Conservation (phyloP, 371 early-diverging fungal genomes). For the Catenaria anguillulae region DNA sequence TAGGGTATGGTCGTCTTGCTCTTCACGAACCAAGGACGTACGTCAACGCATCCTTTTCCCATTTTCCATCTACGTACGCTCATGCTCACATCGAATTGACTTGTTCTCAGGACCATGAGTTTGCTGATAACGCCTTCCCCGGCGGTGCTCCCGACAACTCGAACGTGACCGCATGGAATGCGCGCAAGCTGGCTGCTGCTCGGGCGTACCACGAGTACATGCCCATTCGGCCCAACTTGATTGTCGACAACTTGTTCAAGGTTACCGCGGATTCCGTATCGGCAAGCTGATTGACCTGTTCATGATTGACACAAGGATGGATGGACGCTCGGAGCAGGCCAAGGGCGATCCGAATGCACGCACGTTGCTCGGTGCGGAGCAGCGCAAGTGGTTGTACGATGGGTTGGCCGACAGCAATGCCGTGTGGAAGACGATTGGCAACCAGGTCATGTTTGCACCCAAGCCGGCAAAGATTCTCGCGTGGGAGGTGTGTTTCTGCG, state of each 20-base stretch:
- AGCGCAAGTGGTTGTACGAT: constrained; percentile 19
- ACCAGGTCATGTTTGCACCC: constrained; percentile 21
- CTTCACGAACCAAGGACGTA: too few relatives aligned
- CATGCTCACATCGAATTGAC: too few relatives aligned
- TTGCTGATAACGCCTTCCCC: constrained; percentile 2
- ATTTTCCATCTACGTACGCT: too few relatives aligned
- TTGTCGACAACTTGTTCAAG: not conserved
- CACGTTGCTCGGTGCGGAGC: constrained; percentile 15
- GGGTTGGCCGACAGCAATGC: constrained; percentile 10
- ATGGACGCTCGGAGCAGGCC: constrained; percentile 14
- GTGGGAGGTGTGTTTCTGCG: too few relatives aligned
- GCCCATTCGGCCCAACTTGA: not conserved
- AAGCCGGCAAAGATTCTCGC: not conserved
- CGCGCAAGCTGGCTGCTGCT: not conserved
- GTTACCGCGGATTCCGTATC: constrained; percentile 23
- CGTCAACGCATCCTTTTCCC: too few relatives aligned
- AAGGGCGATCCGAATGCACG: not conserved
- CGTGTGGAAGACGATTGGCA: constrained; percentile 21
- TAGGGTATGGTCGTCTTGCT: too few relatives aligned
- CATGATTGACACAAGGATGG: constrained; percentile 25
- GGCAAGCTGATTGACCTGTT: constrained; percentile 22
- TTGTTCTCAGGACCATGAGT: constrained; percentile 7
- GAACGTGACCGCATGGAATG: not conserved
- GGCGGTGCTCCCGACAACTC: not conserved
- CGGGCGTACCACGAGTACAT: constrained; percentile 1